Evolutionary conservation across 176 grass and related monocot genomes (phyloP).

Genomic region (Ananas comosus): DNA sequence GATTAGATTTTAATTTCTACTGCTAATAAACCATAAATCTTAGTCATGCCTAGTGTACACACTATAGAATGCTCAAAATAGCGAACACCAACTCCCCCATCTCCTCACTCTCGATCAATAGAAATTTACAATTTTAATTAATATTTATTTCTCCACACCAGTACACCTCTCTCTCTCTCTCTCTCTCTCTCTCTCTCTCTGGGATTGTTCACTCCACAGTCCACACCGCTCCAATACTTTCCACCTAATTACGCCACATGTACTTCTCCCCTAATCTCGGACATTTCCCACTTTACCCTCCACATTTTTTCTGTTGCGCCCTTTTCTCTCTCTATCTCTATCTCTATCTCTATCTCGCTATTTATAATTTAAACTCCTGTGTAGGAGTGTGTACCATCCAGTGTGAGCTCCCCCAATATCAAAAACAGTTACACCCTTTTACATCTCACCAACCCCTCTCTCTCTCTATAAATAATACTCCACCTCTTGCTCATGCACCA

Average conservation of each 20-base stretch:
- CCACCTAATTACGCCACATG: background rate
- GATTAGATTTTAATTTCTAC: too few relatives aligned
- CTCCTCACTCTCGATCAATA: slow-evolving; percentile 25
- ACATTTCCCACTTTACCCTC: slow-evolving; percentile 14
- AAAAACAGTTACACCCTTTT: too few relatives aligned
- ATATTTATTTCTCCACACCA: background rate
- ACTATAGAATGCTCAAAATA: slow-evolving; percentile 13
- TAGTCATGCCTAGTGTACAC: background rate
- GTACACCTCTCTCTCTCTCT: slow-evolving; percentile 5
- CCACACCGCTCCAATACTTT: background rate
- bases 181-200: slow-evolving; percentile 19
- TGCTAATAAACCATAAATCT: background rate
- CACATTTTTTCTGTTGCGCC: background rate
- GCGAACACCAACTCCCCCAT: background rate
- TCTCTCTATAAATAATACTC: too few relatives aligned
- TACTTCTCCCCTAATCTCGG: background rate
- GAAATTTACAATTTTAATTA: slow-evolving; percentile 6
- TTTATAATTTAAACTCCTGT: background rate
- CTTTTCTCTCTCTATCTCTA: background rate
- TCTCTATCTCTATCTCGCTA: too few relatives aligned
- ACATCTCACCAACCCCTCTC: background rate
- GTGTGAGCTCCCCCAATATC: too few relatives aligned
- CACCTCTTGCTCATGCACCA: too few relatives aligned
- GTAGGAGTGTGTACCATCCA: background rate
- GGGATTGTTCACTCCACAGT: slow-evolving; percentile 1